These are phyloP conservation scores for Arthrobotrys sinensis DNA, from an alignment of 2,329 filamentous ascomycete species.

Conservation along the genomic window DNA sequence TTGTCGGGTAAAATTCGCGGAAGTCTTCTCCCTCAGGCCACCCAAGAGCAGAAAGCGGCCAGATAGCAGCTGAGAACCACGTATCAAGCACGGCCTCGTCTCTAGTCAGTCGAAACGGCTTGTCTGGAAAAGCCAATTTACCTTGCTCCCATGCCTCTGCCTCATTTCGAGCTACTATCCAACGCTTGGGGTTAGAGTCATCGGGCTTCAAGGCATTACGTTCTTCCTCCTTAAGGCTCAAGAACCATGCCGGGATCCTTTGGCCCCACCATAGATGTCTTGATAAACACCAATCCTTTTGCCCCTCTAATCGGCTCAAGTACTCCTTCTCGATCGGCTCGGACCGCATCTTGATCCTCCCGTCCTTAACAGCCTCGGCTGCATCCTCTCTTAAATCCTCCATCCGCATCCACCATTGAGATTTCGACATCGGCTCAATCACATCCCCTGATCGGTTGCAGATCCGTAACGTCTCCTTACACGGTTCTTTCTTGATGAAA, in stretches of 20 bases:
- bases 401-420: conserved; percentile 64
- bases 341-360: conserved; percentile 59
- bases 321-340: conserved; percentile 46
- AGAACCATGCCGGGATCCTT: conserved; percentile 62
- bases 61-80: conserved; percentile 63
- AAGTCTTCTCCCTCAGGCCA: conserved; percentile 60
- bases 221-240: conserved; percentile 22
- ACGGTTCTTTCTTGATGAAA: conserved; percentile 61
- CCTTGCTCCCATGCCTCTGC: conserved; percentile 41
- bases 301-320: conserved; percentile 60
- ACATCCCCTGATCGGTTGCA: conserved; percentile 62
- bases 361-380: conserved; percentile 35
- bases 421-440: conserved; percentile 62
- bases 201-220: conserved; percentile 26
- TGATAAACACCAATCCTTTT: conserved; percentile 64
- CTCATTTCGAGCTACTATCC: conserved; percentile 61
- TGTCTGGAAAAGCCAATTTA: conserved; percentile 1
- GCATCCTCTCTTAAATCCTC: conserved; percentile 62
- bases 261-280: conserved; percentile 64
- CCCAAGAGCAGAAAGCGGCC: conserved; percentile 63
- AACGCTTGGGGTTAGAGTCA: conserved; percentile 29
- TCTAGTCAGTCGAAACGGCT: conserved; percentile 54
- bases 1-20: conserved; percentile 62
- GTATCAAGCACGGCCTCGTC: conserved; percentile 64
- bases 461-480: conserved; percentile 60